These are phyloP conservation scores for Cladophialophora chaetospira DNA, from an alignment of 2,329 filamentous ascomycete genomes.

Conservation along the genomic window DNA sequence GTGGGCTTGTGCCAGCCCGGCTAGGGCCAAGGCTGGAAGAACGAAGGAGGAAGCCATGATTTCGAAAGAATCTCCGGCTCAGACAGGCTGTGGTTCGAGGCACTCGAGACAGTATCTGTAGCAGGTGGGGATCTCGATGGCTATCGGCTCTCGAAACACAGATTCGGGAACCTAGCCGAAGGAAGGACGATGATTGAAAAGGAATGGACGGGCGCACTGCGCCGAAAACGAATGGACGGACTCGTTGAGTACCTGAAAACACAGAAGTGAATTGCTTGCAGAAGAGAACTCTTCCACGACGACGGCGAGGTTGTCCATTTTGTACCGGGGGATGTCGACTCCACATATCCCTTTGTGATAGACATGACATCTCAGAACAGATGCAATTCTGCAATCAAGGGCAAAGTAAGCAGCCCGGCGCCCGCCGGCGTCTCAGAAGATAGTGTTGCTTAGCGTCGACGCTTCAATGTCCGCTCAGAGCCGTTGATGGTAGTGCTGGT, in stretches of 20 bases:
- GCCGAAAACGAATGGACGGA: slow-evolving; percentile 15
- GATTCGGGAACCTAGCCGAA: slow-evolving; percentile 2
- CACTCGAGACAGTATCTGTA: slow-evolving; percentile 10
- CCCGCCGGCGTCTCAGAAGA: slow-evolving; percentile 12
- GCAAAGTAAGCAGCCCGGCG: neutral
- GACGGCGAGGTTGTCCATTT: neutral
- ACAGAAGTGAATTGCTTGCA: slow-evolving; percentile 1
- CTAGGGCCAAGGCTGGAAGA: slow-evolving; percentile 16
- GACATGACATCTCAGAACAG: neutral
- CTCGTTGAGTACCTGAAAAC: slow-evolving; percentile 10
- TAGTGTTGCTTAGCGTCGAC: neutral
- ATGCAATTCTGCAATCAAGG: neutral
- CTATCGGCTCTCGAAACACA: slow-evolving; percentile 13
- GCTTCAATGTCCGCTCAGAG: too few species aligned
- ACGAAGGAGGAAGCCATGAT: slow-evolving; percentile 14
- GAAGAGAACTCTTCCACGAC: neutral
- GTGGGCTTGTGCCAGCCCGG: slow-evolving; percentile 37
- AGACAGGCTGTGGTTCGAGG: neutral
- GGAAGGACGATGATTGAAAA: slow-evolving; percentile 7
- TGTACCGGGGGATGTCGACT: neutral
- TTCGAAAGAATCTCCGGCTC: neutral
- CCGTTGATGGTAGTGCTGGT: too few species aligned
- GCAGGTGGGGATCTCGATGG: slow-evolving; percentile 7
- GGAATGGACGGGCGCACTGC: slow-evolving; percentile 22
- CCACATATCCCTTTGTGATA: neutral